Evolutionary conservation across 139 green algal species (phyloP).

Genomic region (Chloropicon primus): DNA sequence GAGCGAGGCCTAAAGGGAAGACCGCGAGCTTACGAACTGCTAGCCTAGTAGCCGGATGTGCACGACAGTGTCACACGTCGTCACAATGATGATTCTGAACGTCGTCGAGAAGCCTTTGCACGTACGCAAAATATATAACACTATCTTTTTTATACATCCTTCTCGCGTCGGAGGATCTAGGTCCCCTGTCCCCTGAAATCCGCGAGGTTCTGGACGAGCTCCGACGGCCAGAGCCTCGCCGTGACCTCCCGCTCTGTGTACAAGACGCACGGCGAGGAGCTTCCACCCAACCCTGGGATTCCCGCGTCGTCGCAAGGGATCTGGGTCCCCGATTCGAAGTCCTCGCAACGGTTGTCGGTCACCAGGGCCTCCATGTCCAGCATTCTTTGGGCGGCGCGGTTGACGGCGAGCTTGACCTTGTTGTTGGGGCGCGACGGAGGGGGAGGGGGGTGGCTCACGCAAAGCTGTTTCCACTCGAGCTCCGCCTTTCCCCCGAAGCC

Average conservation of each 20-base stretch:
- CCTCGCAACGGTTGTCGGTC: slow-evolving; percentile 2
- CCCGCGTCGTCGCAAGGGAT: slow-evolving; percentile 5
- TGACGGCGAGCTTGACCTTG: not conserved
- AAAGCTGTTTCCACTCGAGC: slow-evolving; percentile 7
- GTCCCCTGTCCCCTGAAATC: slow-evolving; percentile 2
- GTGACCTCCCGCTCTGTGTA: slow-evolving; percentile 1
- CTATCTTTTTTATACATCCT: not conserved
- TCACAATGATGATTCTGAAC: no score
- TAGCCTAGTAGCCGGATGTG: no score
- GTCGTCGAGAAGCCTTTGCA: no score
- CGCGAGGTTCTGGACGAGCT: not conserved
- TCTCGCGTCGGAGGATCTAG: no score
- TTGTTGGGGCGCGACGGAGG: not conserved
- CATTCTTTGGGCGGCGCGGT: not conserved
- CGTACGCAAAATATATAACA: no score
- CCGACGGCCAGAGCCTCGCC: slow-evolving; percentile 1
- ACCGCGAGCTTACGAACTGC: no score
- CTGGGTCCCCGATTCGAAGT: slow-evolving; percentile 5
- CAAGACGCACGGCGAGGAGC: slow-evolving; percentile 3
- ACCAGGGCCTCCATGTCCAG: not conserved
- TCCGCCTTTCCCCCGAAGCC: not conserved
- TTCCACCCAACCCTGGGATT: slow-evolving; percentile 7
- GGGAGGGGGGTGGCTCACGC: not conserved
- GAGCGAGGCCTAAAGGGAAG: not conserved
- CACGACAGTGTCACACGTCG: no score